phyloP scores from a whole-genome alignment of 352 stramenopile species.

The Albugo laibachii region DNA sequence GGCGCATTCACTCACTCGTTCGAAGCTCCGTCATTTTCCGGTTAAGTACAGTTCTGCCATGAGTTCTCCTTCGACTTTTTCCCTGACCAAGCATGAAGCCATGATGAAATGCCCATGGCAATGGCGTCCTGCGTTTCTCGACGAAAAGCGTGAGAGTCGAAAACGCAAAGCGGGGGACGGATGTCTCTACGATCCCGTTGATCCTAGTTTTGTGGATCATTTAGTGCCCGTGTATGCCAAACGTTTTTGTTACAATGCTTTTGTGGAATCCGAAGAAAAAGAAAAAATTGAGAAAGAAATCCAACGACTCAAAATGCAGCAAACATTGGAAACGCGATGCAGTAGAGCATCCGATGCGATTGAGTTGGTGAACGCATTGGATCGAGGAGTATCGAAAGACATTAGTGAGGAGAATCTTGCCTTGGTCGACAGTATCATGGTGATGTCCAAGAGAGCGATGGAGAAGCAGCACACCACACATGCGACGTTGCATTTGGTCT shows the following conservation, averaged over 20 bases:
- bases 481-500: too few relatives aligned
- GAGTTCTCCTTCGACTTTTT: too few relatives aligned
- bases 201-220: conserved; percentile 72
- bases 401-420: conserved; percentile 37
- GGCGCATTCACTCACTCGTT: too few relatives aligned
- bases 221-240: conserved; percentile 56
- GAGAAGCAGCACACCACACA: conserved; percentile 9
- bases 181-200: conserved; percentile 70
- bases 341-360: conserved; percentile 1
- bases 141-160: conserved; percentile 58
- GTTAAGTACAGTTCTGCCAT: too few relatives aligned
- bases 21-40: too few relatives aligned
- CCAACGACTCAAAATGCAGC: conserved; percentile 54
- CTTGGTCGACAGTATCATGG: conserved; percentile 55
- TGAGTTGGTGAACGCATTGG: conserved; percentile 1
- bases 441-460: conserved; percentile 51
- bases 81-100: conserved; percentile 28
- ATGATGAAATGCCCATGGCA: conserved; percentile 82
- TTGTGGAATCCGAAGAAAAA: conserved; percentile 57
- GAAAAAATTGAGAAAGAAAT: conserved; percentile 71
- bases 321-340: conserved; percentile 20
- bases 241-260: conserved; percentile 44
- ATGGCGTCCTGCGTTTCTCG: conserved; percentile 68
- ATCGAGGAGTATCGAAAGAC: conserved; percentile 12
- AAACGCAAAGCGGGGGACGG: conserved; percentile 72